These are phyloP conservation scores for Suhomyces ambrosiae DNA, from an alignment of 1,139 yeast genomes.

Conservation along the genomic window DNA sequence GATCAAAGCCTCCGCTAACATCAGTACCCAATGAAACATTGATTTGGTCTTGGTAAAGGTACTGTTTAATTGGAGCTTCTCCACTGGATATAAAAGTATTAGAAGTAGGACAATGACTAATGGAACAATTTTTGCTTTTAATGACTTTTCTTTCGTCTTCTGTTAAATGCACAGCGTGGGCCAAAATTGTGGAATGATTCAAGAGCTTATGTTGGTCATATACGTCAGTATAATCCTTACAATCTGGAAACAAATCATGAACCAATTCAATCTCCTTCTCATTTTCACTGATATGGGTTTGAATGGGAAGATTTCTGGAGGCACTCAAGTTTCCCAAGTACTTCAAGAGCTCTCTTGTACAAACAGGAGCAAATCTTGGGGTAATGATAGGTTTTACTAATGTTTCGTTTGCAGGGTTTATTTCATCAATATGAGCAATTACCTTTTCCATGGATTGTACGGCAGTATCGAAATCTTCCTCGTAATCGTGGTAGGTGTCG, in stretches of 20 bases:
- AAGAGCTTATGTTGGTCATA: slow-evolving; percentile 67
- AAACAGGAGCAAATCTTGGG: slow-evolving; percentile 93
- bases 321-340: slow-evolving; percentile 65
- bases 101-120: slow-evolving; percentile 93
- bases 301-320: slow-evolving; percentile 61
- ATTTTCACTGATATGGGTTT: slow-evolving; percentile 90
- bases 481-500: slow-evolving; percentile 67
- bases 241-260: slow-evolving; percentile 69
- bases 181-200: slow-evolving; percentile 69
- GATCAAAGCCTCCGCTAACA: slow-evolving; percentile 87
- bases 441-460: slow-evolving; percentile 58
- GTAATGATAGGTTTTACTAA: slow-evolving; percentile 77
- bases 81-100: slow-evolving; percentile 90
- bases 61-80: slow-evolving; percentile 74
- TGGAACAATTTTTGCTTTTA: slow-evolving; percentile 59
- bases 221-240: slow-evolving; percentile 70
- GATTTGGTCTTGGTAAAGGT: slow-evolving; percentile 64
- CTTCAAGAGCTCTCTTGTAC: slow-evolving; percentile 61
- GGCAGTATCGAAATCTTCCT: slow-evolving; percentile 63
- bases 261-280: slow-evolving; percentile 75
- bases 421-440: slow-evolving; percentile 52
- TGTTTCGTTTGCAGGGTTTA: slow-evolving; percentile 52
- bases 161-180: slow-evolving; percentile 82
- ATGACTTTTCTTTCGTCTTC: slow-evolving; percentile 65
- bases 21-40: slow-evolving; percentile 91